Percentiles rank a stretch among this genome's conserved stretches.
phyloP scores from a whole-genome alignment of 1,284 basidiomycete genomes.

The Ustilago cynodontis region DNA sequence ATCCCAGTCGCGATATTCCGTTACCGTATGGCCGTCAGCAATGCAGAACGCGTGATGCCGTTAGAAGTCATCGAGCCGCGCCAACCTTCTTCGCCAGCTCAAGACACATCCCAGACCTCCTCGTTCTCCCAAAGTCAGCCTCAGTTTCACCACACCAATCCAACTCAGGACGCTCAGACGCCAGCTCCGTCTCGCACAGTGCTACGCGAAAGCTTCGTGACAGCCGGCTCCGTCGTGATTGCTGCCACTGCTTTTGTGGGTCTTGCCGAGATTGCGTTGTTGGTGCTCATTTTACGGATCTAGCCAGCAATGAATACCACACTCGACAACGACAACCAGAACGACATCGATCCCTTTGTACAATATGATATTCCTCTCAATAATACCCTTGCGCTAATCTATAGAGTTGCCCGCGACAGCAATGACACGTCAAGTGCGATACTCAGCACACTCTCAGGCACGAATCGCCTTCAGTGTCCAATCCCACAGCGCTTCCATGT shows the following conservation, averaged over 20 bases:
- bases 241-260: constrained; percentile 77
- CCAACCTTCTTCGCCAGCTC: not conserved
- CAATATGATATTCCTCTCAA: not conserved
- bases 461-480: constrained; percentile 34
- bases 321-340: not conserved
- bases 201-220: constrained; percentile 82
- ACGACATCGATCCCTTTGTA: not conserved
- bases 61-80: constrained; percentile 20
- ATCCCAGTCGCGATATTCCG: constrained; percentile 73
- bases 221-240: constrained; percentile 80
- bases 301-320: not conserved
- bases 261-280: constrained; percentile 76
- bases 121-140: not conserved
- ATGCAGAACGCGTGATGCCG: constrained; percentile 52
- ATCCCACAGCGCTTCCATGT: constrained; percentile 36
- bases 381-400: constrained; percentile 17
- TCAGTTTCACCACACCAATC: constrained; percentile 69
- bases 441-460: not conserved
- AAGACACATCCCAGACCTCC: constrained; percentile 62
- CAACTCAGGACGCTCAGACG: not conserved
- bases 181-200: constrained; percentile 70
- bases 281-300: constrained; percentile 74
- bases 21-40: constrained; percentile 41
- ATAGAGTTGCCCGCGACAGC: not conserved
- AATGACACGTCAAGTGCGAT: not conserved